Conservation (phyloP, 1,139 yeast genomes). For the Yamadazyma pseudoaaseri region DNA sequence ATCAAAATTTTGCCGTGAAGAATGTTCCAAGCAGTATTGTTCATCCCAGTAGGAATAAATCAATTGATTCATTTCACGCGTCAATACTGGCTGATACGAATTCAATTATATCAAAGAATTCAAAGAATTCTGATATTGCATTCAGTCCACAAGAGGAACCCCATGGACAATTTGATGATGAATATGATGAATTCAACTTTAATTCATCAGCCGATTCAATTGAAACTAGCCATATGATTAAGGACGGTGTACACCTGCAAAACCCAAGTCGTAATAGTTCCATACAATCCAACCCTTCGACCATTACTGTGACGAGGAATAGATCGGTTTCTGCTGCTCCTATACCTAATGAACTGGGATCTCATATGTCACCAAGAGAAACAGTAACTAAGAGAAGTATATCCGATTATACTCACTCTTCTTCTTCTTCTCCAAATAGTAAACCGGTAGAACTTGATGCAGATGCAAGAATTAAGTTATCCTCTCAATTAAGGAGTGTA, state of each 20-base stretch:
- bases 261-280: background rate
- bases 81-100: constrained; percentile 7
- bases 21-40: constrained; percentile 26
- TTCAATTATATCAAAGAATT: constrained; percentile 11
- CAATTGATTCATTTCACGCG: constrained; percentile 32
- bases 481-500: constrained; percentile 51
- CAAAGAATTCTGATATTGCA: constrained; percentile 1
- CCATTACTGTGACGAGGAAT: constrained; percentile 3
- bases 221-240: constrained; percentile 1
- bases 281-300: background rate
- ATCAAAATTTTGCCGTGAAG: constrained; percentile 13
- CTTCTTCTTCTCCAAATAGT: constrained; percentile 10
- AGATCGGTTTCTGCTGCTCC: constrained; percentile 11
- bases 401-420: constrained; percentile 11
- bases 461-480: constrained; percentile 49
- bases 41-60: constrained; percentile 22
- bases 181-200: constrained; percentile 18
- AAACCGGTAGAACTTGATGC: constrained; percentile 24
- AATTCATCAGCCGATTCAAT: constrained; percentile 12
- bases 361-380: constrained; percentile 1
- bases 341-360: constrained; percentile 3
- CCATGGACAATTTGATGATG: constrained; percentile 6
- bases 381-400: constrained; percentile 14
- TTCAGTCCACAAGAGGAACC: background rate
- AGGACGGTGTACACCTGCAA: no score